Base-by-base conservation (phyloP, 306 rosid genomes). In the Crotalaria pallida region DNA sequence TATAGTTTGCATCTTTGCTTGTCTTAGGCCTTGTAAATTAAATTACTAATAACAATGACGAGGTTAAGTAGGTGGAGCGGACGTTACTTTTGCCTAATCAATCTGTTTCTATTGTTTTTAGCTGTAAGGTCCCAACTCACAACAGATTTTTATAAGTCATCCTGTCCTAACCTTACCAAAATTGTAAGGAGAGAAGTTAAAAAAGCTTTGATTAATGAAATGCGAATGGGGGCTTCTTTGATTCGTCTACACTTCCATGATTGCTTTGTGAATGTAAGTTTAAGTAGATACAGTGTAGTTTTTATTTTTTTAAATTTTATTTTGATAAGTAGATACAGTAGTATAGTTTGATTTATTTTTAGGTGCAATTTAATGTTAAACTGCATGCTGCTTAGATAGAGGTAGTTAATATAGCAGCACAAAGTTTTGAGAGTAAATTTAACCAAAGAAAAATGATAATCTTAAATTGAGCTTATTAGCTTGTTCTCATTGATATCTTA, bases 211-310 rank as follows among this genome's bases (percentile, higher is more conserved):
- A 78, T 64, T 65, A 72, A 26, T 38, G 97, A 94, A 68, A 87
- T 66, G 85, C 60, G 98, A 69, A 94, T 90, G 97, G 97, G 85
- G 9, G 98, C 86, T 61, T 94, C 98, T 18, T 79, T 93, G 84
- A 73, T 88, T 75, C 97, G 98, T 9, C 92, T 93, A 61, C 98
- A 93, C 72, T 90, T 93, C 73, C 98, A 93, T 62, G 97, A 93
- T 72, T 93, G 98, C 86, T 93, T 90, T 78, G 97, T 93, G 4
- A 88, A 87, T 6, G 98, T 93, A 58, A 85, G 90, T 73, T 58
- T 36, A 40, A 19, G 19, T 34, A 4, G 41, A 23, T 29, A 12
- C 21, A 36, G 16, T 45, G 22, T 23, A 17, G 16, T 8, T 23
- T 33, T n/a, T n/a, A n/a, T n/a, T n/a, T n/a, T n/a, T n/a, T n/a